A percentile compares a stretch with the other conserved stretches of the same genome.
Conservation (phyloP, 768 basidiomycete genomes). For the Pluteus cervinus region DNA sequence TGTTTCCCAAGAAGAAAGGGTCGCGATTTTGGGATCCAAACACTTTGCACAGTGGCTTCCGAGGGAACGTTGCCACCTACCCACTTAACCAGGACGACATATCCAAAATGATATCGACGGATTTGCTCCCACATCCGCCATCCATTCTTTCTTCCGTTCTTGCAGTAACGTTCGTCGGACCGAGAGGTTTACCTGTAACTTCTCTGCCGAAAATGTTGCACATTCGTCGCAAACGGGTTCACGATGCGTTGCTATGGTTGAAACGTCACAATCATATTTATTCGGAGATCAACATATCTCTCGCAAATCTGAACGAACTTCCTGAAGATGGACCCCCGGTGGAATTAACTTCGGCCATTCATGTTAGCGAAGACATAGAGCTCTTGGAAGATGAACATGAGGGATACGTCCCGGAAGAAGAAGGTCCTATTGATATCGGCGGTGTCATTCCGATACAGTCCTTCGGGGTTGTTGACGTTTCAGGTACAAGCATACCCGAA, state of each 20-base stretch:
- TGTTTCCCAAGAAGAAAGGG: slow-evolving; percentile 16
- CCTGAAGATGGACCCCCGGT: no score
- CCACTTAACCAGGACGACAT: slow-evolving; percentile 1
- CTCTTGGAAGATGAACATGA: no score
- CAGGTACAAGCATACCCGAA: neutral
- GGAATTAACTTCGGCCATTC: no score
- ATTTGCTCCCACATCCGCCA: neutral
- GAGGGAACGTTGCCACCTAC: slow-evolving; percentile 7
- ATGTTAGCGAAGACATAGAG: no score
- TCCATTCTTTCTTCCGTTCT: slow-evolving; percentile 8
- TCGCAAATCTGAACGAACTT: no score
- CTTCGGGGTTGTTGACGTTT: slow-evolving; percentile 4
- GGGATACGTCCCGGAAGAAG: no score
- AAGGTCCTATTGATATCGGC: no score
- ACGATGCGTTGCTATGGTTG: slow-evolving; percentile 7
- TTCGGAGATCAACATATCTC: slow-evolving; percentile 7
- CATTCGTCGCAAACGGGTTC: no score
- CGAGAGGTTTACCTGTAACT: slow-evolving; percentile 1
- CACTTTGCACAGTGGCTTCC: slow-evolving; percentile 4
- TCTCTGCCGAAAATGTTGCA: slow-evolving; percentile 6
- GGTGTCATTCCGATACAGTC: slow-evolving; percentile 5
- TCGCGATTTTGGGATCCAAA: neutral
- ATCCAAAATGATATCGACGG: neutral
- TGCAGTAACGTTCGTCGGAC: slow-evolving; percentile 11
- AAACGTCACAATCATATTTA: slow-evolving; percentile 12